Conservation (phyloP, 2,329 filamentous ascomycete species). For the Colletotrichum liriopes region DNA sequence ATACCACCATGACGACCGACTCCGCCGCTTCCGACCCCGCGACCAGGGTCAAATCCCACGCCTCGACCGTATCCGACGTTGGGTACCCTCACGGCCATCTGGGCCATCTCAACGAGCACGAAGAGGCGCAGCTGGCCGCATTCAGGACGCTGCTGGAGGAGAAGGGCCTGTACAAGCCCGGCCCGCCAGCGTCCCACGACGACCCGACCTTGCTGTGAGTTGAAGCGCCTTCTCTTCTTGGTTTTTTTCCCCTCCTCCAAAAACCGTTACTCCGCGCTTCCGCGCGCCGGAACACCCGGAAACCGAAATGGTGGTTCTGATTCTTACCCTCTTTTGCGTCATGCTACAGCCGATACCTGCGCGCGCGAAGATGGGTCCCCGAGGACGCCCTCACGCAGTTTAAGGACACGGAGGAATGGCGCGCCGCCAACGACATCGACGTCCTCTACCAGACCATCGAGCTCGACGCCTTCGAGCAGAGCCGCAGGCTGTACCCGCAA, state of each 20-base stretch:
- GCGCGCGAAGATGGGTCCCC: conserved; percentile 85
- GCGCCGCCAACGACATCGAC: conserved; percentile 83
- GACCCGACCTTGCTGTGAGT: conserved; percentile 81
- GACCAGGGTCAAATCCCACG: conserved; percentile 33
- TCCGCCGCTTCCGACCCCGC: conserved; percentile 33
- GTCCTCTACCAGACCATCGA: conserved; percentile 90
- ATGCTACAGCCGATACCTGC: conserved; percentile 81
- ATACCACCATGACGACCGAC: conserved; percentile 28
- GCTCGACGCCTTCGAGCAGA: conserved; percentile 85
- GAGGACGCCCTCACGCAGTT: conserved; percentile 87
- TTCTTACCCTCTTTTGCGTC: conserved; percentile 8
- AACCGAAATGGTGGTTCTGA: conserved; percentile 16
- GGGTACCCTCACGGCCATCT: conserved; percentile 85
- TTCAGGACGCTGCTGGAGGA: conserved; percentile 81
- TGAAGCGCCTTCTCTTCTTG: not conserved
- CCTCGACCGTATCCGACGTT: conserved; percentile 51
- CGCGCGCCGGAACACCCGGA: conserved; percentile 11
- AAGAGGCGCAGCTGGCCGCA: conserved; percentile 76
- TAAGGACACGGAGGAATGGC: conserved; percentile 90
- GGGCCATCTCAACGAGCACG: conserved; percentile 79
- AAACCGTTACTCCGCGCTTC: not conserved
- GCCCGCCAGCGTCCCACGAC: conserved; percentile 75
- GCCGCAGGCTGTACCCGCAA: conserved; percentile 89
- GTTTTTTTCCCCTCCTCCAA: not conserved
- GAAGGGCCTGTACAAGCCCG: conserved; percentile 74